Percentiles rank a stretch among this genome's conserved stretches.
These are phyloP conservation scores for Pichia insulana DNA, from an alignment of 805 yeast genomes.

Conservation along the genomic window DNA sequence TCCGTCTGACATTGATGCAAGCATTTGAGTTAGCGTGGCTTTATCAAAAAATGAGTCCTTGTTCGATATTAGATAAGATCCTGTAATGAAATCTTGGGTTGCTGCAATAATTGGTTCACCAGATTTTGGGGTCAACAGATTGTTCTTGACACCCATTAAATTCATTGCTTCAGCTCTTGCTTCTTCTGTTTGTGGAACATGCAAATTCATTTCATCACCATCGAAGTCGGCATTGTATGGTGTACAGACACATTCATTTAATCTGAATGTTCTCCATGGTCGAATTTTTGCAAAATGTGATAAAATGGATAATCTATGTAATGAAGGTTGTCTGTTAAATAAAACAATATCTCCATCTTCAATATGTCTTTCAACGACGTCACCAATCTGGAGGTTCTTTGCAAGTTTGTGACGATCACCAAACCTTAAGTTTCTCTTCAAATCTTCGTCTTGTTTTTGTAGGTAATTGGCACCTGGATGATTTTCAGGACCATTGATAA, in stretches of 20 bases:
- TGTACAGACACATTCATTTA: slow-evolving; percentile 98
- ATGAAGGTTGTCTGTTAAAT: slow-evolving; percentile 95
- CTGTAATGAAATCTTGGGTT: slow-evolving; percentile 97
- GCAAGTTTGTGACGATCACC: slow-evolving; percentile 81
- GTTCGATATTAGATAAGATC: slow-evolving; percentile 84
- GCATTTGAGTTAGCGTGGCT: slow-evolving; percentile 69
- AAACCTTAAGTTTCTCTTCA: slow-evolving; percentile 79
- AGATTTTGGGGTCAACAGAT: slow-evolving; percentile 88
- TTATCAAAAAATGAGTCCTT: slow-evolving; percentile 91
- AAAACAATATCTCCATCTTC: slow-evolving; percentile 96
- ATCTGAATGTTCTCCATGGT: slow-evolving; percentile 96
- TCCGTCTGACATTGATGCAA: slow-evolving; percentile 96
- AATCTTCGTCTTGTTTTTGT: slow-evolving; percentile 71
- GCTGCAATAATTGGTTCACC: slow-evolving; percentile 99
- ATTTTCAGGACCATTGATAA: slow-evolving; percentile 74
- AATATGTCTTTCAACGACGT: slow-evolving; percentile 89
- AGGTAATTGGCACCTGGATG: slow-evolving; percentile 98
- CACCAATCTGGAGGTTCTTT: slow-evolving; percentile 71
- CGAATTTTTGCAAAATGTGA: slow-evolving; percentile 93
- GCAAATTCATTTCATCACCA: slow-evolving; percentile 98
- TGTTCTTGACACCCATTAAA: slow-evolving; percentile 95
- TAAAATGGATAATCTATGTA: slow-evolving; percentile 87
- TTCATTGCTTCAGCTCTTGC: slow-evolving; percentile 98
- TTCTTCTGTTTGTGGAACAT: slow-evolving; percentile 98
- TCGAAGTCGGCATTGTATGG: slow-evolving; percentile 99